Evolutionary conservation across 2,329 filamentous ascomycete genomes (phyloP).

Genomic region (Sarocladium oryzae): DNA sequence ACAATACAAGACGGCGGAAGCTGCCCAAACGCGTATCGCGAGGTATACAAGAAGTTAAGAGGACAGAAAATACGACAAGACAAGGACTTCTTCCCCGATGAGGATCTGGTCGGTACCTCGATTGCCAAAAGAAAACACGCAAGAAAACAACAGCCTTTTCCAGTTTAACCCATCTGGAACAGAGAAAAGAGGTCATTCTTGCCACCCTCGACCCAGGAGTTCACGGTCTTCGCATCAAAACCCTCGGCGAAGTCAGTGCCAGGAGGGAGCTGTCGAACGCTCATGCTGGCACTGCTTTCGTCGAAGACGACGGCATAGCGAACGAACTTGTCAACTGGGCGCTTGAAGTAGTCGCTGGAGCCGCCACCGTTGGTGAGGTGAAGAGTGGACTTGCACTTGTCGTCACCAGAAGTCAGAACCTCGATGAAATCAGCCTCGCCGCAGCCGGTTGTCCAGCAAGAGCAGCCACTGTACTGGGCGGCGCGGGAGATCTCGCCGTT

Average conservation of each 20-base stretch:
- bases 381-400: constrained; percentile 63
- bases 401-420: constrained; percentile 58
- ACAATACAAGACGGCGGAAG: background rate
- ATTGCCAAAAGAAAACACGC: background rate
- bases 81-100: background rate
- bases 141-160: background rate
- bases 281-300: constrained; percentile 40
- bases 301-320: constrained; percentile 61
- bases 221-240: constrained; percentile 32
- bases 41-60: constrained; percentile 10
- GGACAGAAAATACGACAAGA: background rate
- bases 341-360: constrained; percentile 64
- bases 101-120: background rate
- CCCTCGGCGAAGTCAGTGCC: constrained; percentile 32
- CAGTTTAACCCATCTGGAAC: constrained; percentile 16
- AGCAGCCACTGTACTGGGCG: constrained; percentile 64
- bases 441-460: constrained; percentile 63
- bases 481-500: constrained; percentile 68
- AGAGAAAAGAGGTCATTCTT: constrained; percentile 16
- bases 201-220: constrained; percentile 23
- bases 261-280: constrained; percentile 47
- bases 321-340: constrained; percentile 52
- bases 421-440: constrained; percentile 75
- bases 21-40: background rate
- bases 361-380: constrained; percentile 59